Conservation (phyloP, 768 basidiomycete genomes). For the Amanita exitialis region DNA sequence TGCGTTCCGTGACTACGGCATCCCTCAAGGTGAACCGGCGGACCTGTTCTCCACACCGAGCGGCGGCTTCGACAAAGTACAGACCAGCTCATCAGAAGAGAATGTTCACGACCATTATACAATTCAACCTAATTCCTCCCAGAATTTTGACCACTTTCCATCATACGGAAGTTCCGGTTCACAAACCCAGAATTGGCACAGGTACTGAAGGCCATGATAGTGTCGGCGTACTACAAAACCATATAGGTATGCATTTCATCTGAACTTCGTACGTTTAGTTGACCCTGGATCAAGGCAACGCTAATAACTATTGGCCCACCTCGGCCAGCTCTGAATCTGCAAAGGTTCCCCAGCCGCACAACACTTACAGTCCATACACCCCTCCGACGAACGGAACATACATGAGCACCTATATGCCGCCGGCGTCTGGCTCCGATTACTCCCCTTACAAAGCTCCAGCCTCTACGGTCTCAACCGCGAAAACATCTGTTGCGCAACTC, state of each 20-base stretch:
- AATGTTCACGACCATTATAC: not conserved
- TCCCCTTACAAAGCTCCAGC: not conserved
- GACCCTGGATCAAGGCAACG: not conserved
- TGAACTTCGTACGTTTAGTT: not conserved
- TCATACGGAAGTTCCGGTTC: slow-evolving; percentile 6
- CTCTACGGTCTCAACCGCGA: not conserved
- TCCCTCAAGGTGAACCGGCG: not conserved
- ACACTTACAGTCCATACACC: slow-evolving; percentile 11
- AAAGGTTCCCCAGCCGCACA: slow-evolving; percentile 6
- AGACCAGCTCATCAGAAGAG: not conserved
- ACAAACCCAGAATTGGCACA: slow-evolving; percentile 1
- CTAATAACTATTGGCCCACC: not conserved
- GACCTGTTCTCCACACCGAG: not conserved
- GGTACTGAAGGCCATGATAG: not conserved
- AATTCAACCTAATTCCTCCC: not conserved
- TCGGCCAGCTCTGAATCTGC: not conserved
- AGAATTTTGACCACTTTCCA: slow-evolving; percentile 5
- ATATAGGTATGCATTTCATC: not conserved
- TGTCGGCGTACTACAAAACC: not conserved
- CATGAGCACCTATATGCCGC: slow-evolving; percentile 5
- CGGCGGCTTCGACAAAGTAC: not conserved
- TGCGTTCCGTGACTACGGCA: not conserved
- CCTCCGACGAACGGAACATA: slow-evolving; percentile 2
- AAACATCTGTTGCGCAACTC: not conserved
- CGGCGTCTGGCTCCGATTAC: slow-evolving; percentile 2